phyloP scores from a whole-genome alignment of 495 filamentous ascomycete species.

The Symbiotaphrina buchneri region DNA sequence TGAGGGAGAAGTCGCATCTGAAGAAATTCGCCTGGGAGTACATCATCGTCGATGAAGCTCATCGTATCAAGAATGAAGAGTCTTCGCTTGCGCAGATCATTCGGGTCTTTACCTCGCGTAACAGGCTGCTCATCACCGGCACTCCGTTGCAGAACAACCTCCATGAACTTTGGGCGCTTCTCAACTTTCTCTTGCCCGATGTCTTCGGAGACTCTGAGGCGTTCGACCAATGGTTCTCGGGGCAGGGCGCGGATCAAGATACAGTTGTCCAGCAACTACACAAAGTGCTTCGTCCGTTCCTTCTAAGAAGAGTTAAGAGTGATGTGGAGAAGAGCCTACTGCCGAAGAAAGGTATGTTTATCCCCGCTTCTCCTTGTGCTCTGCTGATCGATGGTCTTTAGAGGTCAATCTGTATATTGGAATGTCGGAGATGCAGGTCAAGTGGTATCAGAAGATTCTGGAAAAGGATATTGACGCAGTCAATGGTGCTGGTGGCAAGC shows the following conservation, averaged over 20 bases:
- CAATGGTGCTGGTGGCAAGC: constrained; percentile 88
- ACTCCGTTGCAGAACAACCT: constrained; percentile 97
- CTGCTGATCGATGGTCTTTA: neutral
- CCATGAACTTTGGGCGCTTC: constrained; percentile 95
- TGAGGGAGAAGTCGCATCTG: constrained; percentile 82
- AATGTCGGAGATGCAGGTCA: constrained; percentile 98
- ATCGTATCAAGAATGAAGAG: constrained; percentile 98
- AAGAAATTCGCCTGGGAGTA: constrained; percentile 99
- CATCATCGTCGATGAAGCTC: constrained; percentile 97
- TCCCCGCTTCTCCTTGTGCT: neutral
- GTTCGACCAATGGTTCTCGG: constrained; percentile 97
- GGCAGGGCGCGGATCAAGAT: constrained; percentile 74
- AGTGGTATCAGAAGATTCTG: constrained; percentile 97
- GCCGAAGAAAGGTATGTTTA: constrained; percentile 46
- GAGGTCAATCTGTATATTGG: constrained; percentile 94
- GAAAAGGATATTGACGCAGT: constrained; percentile 99
- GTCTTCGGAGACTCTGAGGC: constrained; percentile 94
- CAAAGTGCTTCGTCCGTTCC: constrained; percentile 76
- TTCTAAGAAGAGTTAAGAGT: constrained; percentile 89
- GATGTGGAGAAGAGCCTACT: constrained; percentile 97
- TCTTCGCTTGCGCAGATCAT: constrained; percentile 95
- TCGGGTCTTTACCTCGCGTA: constrained; percentile 87
- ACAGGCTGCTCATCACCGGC: constrained; percentile 87
- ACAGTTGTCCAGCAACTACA: constrained; percentile 95
- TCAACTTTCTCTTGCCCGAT: constrained; percentile 93